Percentiles rank a stretch among this genome's conserved stretches.
phyloP scores from a whole-genome alignment of 2,329 filamentous ascomycete genomes.

The Penicillium thymicola region DNA sequence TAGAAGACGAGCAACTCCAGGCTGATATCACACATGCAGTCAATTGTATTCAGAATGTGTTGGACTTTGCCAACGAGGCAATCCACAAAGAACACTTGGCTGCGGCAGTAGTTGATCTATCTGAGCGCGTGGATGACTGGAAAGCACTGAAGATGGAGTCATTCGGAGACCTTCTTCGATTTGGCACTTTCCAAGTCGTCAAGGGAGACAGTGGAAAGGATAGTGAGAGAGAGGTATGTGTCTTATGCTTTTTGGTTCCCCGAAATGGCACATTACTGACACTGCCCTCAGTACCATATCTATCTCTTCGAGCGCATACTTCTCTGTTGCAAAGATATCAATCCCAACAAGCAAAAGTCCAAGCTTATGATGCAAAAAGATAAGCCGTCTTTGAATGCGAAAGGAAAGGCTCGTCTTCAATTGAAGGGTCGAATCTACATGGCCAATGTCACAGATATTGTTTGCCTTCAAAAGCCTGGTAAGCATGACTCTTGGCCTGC shows the following conservation, averaged over 20 bases:
- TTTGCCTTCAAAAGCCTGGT: constrained; percentile 85
- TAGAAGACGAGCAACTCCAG: constrained; percentile 66
- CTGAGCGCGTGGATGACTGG: constrained; percentile 88
- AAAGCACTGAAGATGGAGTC: constrained; percentile 85
- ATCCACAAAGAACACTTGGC: constrained; percentile 83
- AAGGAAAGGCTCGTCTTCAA: constrained; percentile 73
- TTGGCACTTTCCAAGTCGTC: constrained; percentile 86
- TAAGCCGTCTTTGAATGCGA: constrained; percentile 66
- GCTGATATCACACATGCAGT: constrained; percentile 73
- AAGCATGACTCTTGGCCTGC: constrained; percentile 36
- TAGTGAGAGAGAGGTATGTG: constrained; percentile 78
- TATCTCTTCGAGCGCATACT: constrained; percentile 96
- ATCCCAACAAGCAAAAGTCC: constrained; percentile 74
- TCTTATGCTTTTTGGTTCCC: background rate
- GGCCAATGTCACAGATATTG: constrained; percentile 96
- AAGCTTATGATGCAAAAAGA: constrained; percentile 63
- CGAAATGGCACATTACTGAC: constrained; percentile 16
- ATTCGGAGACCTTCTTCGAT: constrained; percentile 85
- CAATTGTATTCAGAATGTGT: constrained; percentile 74
- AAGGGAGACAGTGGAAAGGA: constrained; percentile 75
- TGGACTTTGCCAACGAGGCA: constrained; percentile 83
- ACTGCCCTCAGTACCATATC: constrained; percentile 73
- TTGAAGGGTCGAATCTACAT: constrained; percentile 98
- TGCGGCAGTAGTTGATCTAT: constrained; percentile 79
- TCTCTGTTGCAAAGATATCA: constrained; percentile 93